Percentiles rank a stretch among this genome's conserved stretches.
Evolutionary conservation across 257 asterid species (phyloP).

Genomic region (Petunia secreta): DNA sequence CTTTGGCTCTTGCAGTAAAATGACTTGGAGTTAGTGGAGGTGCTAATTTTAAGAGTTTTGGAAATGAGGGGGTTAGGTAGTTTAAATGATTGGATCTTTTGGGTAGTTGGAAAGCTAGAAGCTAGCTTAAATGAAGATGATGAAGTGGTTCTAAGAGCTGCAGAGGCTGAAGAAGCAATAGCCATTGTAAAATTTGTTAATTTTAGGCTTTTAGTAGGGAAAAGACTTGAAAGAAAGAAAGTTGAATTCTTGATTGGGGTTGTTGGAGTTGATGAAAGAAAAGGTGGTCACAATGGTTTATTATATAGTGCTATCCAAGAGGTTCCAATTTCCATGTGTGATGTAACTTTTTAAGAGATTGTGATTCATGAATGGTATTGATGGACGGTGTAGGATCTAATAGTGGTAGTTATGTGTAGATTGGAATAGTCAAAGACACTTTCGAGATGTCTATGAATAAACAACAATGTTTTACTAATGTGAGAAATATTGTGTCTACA

Average conservation of each 20-base stretch:
- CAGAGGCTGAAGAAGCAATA: conserved; percentile 52
- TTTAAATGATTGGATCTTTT: conserved; percentile 38
- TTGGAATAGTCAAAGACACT: neutral
- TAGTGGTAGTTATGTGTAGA: neutral
- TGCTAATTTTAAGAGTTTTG: conserved; percentile 39
- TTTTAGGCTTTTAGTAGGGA: neutral
- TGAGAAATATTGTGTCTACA: neutral
- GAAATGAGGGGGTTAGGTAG: conserved; percentile 44
- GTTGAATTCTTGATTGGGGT: neutral
- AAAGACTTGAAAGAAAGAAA: neutral
- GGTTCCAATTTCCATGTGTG: conserved; percentile 6
- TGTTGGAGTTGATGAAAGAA: neutral
- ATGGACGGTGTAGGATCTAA: neutral
- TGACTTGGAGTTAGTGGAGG: conserved; percentile 34
- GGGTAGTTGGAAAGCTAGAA: conserved; percentile 36
- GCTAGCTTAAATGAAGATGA: conserved; percentile 44
- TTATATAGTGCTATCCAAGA: neutral
- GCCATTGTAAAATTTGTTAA: conserved; percentile 47
- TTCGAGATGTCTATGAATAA: neutral
- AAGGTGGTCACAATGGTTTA: neutral
- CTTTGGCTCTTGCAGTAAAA: conserved; percentile 59
- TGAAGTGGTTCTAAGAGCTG: conserved; percentile 48
- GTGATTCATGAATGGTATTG: neutral
- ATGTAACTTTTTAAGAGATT: neutral
- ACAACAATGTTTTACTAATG: neutral